phyloP scores from a whole-genome alignment of 2,329 filamentous ascomycete species.

The Pestalotiopsis sp. region DNA sequence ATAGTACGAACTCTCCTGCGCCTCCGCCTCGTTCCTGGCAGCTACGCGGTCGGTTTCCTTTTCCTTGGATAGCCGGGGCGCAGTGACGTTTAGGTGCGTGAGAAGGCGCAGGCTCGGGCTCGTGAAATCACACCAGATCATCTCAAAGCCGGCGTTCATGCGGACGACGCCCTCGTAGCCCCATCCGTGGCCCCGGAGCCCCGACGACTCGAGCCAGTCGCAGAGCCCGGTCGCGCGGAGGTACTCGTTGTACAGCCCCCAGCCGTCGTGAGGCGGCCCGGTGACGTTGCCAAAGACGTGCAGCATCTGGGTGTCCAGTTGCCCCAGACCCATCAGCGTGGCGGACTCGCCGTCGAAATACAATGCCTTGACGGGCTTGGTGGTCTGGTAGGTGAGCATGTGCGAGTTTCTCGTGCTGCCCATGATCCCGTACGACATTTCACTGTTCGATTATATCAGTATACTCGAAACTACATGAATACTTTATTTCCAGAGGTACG shows the following conservation, averaged over 20 bases:
- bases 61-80: conserved; percentile 35
- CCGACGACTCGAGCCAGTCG: conserved; percentile 40
- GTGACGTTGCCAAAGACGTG: conserved; percentile 48
- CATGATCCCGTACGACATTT: conserved; percentile 57
- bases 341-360: conserved; percentile 55
- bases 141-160: conserved; percentile 54
- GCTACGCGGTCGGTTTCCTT: conserved; percentile 11
- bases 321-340: conserved; percentile 46
- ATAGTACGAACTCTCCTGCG: conserved; percentile 29
- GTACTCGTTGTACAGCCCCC: conserved; percentile 47
- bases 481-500: not conserved
- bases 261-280: conserved; percentile 29
- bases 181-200: conserved; percentile 46
- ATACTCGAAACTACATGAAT: not conserved
- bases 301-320: conserved; percentile 51
- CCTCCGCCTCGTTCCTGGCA: not conserved
- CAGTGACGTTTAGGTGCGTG: conserved; percentile 47
- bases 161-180: conserved; percentile 51
- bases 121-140: conserved; percentile 54
- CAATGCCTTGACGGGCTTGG: conserved; percentile 40
- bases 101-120: conserved; percentile 44
- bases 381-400: conserved; percentile 51
- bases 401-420: conserved; percentile 42
- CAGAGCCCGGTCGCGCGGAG: conserved; percentile 48
- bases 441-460: conserved; percentile 26